These are phyloP conservation scores for Fusarium sarcochroum DNA, from an alignment of 2,329 filamentous ascomycete species.

Conservation along the genomic window DNA sequence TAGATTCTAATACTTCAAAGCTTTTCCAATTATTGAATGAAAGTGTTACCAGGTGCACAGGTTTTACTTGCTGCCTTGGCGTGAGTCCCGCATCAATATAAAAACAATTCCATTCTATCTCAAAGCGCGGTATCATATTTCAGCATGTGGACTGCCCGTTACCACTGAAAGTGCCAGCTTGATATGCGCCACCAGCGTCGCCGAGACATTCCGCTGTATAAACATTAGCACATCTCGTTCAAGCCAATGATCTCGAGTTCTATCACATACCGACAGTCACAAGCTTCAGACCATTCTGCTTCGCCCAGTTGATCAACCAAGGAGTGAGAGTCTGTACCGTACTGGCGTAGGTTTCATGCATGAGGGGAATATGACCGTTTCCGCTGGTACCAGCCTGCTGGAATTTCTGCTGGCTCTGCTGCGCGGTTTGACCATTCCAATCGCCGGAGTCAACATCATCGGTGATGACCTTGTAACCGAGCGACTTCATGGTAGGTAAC, in stretches of 20 bases:
- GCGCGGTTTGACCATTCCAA: conserved; percentile 67
- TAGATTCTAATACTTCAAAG: too few species aligned
- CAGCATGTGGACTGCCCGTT: conserved; percentile 20
- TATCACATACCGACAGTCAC: conserved; percentile 64
- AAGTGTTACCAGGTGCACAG: too few species aligned
- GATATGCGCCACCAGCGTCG: conserved; percentile 32
- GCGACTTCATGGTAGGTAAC: conserved; percentile 57
- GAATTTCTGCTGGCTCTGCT: conserved; percentile 68
- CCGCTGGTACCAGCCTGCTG: conserved; percentile 58
- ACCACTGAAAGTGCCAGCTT: conserved; percentile 25
- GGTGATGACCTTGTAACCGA: conserved; percentile 73
- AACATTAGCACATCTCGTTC: neutral
- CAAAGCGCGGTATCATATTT: too few species aligned
- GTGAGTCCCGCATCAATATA: too few species aligned
- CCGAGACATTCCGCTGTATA: conserved; percentile 33
- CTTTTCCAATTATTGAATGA: too few species aligned
- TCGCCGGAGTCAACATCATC: conserved; percentile 74
- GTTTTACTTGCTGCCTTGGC: too few species aligned
- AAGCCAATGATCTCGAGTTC: too few species aligned
- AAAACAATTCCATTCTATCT: too few species aligned
- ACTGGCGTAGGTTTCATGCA: conserved; percentile 67
- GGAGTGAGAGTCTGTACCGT: conserved; percentile 64
- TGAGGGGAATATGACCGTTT: conserved; percentile 69
- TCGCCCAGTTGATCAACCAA: conserved; percentile 66
- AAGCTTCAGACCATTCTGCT: conserved; percentile 62